Evolutionary conservation across 805 yeast genomes (phyloP).

Genomic region (Starmerella apis): DNA sequence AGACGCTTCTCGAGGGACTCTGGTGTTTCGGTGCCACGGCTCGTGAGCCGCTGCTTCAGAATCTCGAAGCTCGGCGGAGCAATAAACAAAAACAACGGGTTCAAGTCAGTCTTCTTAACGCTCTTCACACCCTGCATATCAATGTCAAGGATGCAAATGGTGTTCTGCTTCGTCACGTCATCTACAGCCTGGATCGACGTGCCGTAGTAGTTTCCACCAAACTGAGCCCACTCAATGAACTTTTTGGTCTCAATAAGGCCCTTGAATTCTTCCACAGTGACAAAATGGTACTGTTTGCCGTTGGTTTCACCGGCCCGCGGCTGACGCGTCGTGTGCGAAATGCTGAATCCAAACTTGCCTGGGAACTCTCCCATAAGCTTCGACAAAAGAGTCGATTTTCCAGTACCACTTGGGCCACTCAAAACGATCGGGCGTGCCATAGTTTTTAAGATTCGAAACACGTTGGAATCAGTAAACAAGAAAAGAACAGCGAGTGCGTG

Average conservation of each 20-base stretch:
- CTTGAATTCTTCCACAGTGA: conserved; percentile 69
- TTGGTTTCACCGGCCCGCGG: conserved; percentile 88
- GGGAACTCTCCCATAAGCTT: conserved; percentile 86
- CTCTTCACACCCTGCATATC: conserved; percentile 98
- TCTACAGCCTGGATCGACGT: conserved; percentile 80
- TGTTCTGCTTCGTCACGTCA: conserved; percentile 50
- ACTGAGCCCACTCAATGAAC: conserved; percentile 96
- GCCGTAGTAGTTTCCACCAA: conserved; percentile 95
- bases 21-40: conserved; percentile 90
- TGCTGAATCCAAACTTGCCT: conserved; percentile 81
- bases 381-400: conserved; percentile 88
- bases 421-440: conserved; percentile 76
- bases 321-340: conserved; percentile 81
- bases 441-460: background rate
- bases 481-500: background rate
- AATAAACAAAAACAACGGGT: conserved; percentile 76
- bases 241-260: conserved; percentile 58
- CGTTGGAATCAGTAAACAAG: background rate
- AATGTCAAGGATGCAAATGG: conserved; percentile 83
- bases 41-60: conserved; percentile 60
- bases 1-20: conserved; percentile 79
- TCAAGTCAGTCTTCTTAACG: conserved; percentile 69
- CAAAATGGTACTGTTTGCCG: conserved; percentile 84
- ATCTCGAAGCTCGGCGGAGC: conserved; percentile 88
- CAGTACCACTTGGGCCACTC: conserved; percentile 93